phyloP scores from a whole-genome alignment of 805 yeast genomes.

The Wickerhamomyces bisporus region DNA sequence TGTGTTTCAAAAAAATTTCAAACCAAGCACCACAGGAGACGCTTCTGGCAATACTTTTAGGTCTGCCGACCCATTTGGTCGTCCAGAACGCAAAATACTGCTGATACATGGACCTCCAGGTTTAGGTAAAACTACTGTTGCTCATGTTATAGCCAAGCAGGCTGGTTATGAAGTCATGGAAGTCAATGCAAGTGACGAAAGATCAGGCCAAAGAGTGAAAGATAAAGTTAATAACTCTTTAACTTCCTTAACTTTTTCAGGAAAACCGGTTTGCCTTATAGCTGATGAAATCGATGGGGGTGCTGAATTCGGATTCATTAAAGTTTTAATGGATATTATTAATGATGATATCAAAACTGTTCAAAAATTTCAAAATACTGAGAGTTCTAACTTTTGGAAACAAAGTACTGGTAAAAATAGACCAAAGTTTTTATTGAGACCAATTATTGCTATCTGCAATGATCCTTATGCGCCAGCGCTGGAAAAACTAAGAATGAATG shows the following conservation, averaged over 20 bases:
- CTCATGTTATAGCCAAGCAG: slow-evolving; percentile 78
- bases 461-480: slow-evolving; percentile 73
- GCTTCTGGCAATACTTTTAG: slow-evolving; percentile 1
- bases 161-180: slow-evolving; percentile 79
- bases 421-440: slow-evolving; percentile 55
- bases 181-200: slow-evolving; percentile 80
- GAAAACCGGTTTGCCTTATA: slow-evolving; percentile 74
- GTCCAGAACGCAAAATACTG: slow-evolving; percentile 61
- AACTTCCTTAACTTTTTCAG: slow-evolving; percentile 59
- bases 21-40: slow-evolving; percentile 19
- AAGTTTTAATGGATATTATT: slow-evolving; percentile 50
- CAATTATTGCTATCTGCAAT: slow-evolving; percentile 89
- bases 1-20: slow-evolving; percentile 44
- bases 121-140: slow-evolving; percentile 84
- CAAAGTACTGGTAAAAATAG: slow-evolving; percentile 28
- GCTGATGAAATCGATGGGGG: slow-evolving; percentile 91
- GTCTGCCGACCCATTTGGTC: slow-evolving; percentile 42
- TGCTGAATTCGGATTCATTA: slow-evolving; percentile 59
- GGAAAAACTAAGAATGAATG: slow-evolving; percentile 65
- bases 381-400: slow-evolving; percentile 20
- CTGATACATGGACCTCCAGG: slow-evolving; percentile 93
- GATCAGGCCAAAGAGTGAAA: slow-evolving; percentile 52
- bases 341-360: slow-evolving; percentile 53
- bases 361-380: slow-evolving; percentile 23
- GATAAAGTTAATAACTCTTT: slow-evolving; percentile 58